These are phyloP conservation scores for Aspergillus sp. DNA, from an alignment of 2,329 filamentous ascomycete species.

Conservation along the genomic window DNA sequence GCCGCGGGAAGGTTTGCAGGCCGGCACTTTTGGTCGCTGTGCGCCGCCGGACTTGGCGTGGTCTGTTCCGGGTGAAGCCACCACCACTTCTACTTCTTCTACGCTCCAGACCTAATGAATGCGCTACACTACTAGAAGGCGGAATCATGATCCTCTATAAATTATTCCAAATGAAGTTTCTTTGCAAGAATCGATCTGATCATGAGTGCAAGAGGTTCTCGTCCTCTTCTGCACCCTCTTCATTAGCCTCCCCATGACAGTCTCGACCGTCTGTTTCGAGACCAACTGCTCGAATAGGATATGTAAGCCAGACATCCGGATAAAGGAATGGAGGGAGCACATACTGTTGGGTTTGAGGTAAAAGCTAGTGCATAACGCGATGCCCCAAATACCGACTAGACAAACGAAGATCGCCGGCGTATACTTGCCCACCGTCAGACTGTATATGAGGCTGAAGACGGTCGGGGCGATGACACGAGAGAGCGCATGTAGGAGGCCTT, in stretches of 20 bases:
- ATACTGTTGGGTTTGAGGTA: constrained; percentile 73
- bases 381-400: constrained; percentile 64
- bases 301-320: constrained; percentile 4
- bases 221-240: constrained; percentile 20
- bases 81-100: not conserved
- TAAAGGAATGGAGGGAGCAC: constrained; percentile 33
- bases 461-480: constrained; percentile 76
- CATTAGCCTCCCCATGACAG: constrained; percentile 19
- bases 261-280: constrained; percentile 15
- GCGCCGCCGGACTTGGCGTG: constrained; percentile 12
- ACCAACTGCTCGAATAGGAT: constrained; percentile 17
- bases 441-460: constrained; percentile 84
- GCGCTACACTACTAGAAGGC: no score
- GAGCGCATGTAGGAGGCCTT: constrained; percentile 80
- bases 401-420: constrained; percentile 82
- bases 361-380: constrained; percentile 66
- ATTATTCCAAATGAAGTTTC: no score
- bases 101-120: not conserved
- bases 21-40: constrained; percentile 11
- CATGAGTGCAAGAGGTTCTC: constrained; percentile 10
- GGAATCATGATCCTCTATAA: no score
- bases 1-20: constrained; percentile 18
- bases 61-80: constrained; percentile 13
- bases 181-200: not conserved
- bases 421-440: constrained; percentile 72